A percentile compares a stretch with the other conserved stretches of the same genome.
phyloP scores from a whole-genome alignment of 1,284 basidiomycete genomes.

The Pseudozyma pruni region DNA sequence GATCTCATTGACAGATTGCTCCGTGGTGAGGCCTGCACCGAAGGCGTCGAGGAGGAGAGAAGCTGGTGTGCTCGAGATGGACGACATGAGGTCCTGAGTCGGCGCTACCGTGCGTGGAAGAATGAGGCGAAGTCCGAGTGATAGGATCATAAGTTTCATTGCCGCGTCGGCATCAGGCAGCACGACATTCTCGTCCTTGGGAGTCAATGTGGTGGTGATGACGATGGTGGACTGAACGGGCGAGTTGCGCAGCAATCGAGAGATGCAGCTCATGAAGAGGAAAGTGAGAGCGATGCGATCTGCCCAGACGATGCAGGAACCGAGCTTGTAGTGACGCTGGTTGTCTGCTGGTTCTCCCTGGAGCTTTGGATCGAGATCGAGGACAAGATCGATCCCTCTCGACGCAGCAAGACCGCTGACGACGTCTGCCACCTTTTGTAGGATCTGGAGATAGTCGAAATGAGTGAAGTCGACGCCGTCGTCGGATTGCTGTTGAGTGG shows the following conservation, averaged over 20 bases:
- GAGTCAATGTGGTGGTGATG: conserved; percentile 23
- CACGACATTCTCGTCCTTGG: conserved; percentile 16
- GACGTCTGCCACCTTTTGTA: conserved; percentile 51
- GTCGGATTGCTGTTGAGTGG: conserved; percentile 10
- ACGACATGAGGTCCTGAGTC: conserved; percentile 11
- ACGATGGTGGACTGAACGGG: conserved; percentile 23
- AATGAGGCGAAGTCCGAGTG: conserved; percentile 29
- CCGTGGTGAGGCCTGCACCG: conserved; percentile 25
- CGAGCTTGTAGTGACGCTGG: conserved; percentile 34
- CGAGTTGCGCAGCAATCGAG: conserved; percentile 23
- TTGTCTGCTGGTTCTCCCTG: conserved; percentile 14
- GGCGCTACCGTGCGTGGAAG: conserved; percentile 6
- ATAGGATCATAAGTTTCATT: conserved; percentile 39
- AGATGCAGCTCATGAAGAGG: conserved; percentile 42
- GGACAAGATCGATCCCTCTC: conserved; percentile 50
- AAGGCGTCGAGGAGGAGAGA: conserved; percentile 33
- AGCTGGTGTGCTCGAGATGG: conserved; percentile 22
- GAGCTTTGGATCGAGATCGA: conserved; percentile 31
- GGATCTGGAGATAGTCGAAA: conserved; percentile 45
- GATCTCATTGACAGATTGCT: conserved; percentile 11
- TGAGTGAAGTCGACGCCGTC: conserved; percentile 17
- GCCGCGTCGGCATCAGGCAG: conserved; percentile 4
- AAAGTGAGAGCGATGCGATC: conserved; percentile 29
- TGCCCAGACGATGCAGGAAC: conserved; percentile 34
- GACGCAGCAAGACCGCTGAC: conserved; percentile 51